phyloP scores from a whole-genome alignment of 257 asterid genomes.

The Primulina huaijiensis region DNA sequence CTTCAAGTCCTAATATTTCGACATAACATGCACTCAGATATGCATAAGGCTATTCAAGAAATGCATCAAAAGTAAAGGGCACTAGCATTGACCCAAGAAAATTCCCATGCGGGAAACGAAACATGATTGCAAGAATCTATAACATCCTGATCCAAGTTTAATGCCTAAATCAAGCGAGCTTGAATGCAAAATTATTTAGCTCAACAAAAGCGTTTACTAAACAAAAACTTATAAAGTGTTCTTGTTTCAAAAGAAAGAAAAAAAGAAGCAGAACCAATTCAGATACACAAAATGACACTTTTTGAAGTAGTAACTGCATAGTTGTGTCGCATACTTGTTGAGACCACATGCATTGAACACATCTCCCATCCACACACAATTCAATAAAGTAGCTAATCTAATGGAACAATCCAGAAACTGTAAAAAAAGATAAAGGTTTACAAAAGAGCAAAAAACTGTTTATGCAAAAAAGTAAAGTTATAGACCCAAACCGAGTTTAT shows the following conservation, averaged over 20 bases:
- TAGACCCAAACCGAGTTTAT: not conserved
- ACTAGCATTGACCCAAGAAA: not conserved
- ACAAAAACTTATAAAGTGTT: not conserved
- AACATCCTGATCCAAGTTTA: not conserved
- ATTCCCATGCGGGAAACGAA: not conserved
- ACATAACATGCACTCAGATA: not conserved
- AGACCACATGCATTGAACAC: too few relatives aligned
- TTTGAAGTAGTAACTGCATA: not conserved
- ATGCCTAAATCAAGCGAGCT: not conserved
- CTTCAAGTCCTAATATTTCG: slow-evolving; percentile 20
- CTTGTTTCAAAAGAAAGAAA: too few relatives aligned
- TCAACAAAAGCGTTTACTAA: not conserved
- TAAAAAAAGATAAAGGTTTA: not conserved
- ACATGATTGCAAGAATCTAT: not conserved
- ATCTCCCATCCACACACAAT: too few relatives aligned
- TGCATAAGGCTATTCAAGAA: not conserved
- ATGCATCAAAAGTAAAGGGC: not conserved
- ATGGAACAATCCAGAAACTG: too few relatives aligned
- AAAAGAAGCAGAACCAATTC: not conserved
- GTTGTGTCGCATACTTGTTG: not conserved
- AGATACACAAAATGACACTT: not conserved
- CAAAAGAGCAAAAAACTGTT: not conserved
- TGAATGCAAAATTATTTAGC: not conserved
- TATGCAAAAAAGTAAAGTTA: not conserved
- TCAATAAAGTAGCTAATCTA: too few relatives aligned